These are phyloP conservation scores for Aspergillus pseudoterreus DNA, from an alignment of 2,329 filamentous ascomycete species.

Conservation along the genomic window DNA sequence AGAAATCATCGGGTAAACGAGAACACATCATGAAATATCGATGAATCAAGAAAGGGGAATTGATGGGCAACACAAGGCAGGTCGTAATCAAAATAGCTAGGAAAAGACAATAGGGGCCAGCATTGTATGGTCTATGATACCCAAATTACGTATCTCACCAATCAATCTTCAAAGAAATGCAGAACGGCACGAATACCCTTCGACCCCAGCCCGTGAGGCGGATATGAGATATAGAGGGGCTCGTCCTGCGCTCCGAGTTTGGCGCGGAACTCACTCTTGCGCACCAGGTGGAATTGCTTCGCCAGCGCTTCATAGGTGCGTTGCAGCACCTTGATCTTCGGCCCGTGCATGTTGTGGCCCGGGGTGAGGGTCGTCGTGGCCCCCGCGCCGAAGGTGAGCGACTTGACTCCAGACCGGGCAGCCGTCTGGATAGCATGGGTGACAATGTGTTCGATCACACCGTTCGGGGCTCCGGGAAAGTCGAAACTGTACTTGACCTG, in stretches of 20 bases:
- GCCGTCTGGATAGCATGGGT: constrained; percentile 65
- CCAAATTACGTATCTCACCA: too few species aligned
- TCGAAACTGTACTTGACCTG: constrained; percentile 96
- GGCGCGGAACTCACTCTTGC: constrained; percentile 84
- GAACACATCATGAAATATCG: too few species aligned
- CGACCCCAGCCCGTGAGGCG: constrained; percentile 76
- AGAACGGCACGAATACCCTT: constrained; percentile 80
- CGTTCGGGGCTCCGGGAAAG: constrained; percentile 81
- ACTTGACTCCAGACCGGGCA: constrained; percentile 56
- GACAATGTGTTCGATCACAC: constrained; percentile 80
- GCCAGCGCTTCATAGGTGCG: constrained; percentile 79
- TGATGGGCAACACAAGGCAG: neutral
- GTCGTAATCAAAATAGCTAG: neutral
- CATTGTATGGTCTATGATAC: too few species aligned
- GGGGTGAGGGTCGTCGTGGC: constrained; percentile 70
- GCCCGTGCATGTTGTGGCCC: constrained; percentile 75
- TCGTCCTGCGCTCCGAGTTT: constrained; percentile 86
- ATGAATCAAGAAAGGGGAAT: constrained; percentile 6
- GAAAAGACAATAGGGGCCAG: neutral
- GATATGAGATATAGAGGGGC: constrained; percentile 85
- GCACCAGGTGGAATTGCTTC: constrained; percentile 74
- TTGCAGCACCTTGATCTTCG: constrained; percentile 75
- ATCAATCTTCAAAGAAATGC: constrained; percentile 74
- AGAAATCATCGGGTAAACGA: neutral
- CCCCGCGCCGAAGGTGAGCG: constrained; percentile 83